Conservation (phyloP, 1,284 basidiomycete genomes). For the Sphagnurus paluster region DNA sequence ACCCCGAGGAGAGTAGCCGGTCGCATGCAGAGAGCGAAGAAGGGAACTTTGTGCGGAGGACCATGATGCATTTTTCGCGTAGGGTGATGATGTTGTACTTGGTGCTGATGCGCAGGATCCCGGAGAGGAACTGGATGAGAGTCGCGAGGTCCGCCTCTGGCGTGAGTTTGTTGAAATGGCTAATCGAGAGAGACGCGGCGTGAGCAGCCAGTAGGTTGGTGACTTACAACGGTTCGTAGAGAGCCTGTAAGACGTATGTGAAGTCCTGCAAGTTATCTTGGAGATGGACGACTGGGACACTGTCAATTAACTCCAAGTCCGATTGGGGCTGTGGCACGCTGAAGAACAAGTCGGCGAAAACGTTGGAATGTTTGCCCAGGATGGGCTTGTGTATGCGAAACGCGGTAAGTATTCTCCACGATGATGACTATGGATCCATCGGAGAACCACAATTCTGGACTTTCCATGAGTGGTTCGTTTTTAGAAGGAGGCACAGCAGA, state of each 20-base stretch:
- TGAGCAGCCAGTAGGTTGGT: background rate
- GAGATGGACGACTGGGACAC: too few species aligned
- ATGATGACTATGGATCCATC: conserved; percentile 40
- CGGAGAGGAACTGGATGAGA: conserved; percentile 34
- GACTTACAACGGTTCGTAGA: conserved; percentile 40
- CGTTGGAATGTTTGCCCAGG: conserved; percentile 36
- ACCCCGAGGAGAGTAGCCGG: too few species aligned
- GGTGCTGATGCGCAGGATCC: conserved; percentile 42
- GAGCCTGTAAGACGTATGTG: conserved; percentile 33
- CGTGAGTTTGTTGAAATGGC: conserved; percentile 35
- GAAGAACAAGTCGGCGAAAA: conserved; percentile 41
- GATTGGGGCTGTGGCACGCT: conserved; percentile 39
- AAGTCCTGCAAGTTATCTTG: too few species aligned
- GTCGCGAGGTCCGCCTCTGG: conserved; percentile 32
- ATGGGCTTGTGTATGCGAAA: conserved; percentile 42
- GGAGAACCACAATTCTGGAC: conserved; percentile 34
- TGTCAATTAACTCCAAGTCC: conserved; percentile 36
- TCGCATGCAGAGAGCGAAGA: too few species aligned
- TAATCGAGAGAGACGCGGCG: conserved; percentile 9
- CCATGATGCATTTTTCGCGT: conserved; percentile 36
- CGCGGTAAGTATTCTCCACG: conserved; percentile 29
- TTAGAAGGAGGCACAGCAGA: too few species aligned
- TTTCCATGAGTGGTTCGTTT: too few species aligned
- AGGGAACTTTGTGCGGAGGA: conserved; percentile 37
- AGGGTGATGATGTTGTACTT: conserved; percentile 44